Conservation (phyloP, 345 rosid species). For the Eucalyptus brandiana region DNA sequence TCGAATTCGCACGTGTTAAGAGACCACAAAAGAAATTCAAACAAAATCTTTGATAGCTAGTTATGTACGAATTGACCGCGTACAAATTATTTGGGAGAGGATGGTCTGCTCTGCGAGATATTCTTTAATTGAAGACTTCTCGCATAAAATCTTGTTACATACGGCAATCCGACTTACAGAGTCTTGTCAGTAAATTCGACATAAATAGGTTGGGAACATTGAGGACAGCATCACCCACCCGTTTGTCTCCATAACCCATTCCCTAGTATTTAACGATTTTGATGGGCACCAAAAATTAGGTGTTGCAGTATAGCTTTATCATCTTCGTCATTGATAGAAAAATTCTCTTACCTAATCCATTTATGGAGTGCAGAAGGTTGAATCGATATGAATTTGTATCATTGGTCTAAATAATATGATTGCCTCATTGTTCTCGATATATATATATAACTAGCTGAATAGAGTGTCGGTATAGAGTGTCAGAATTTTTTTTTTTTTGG, state of each 20-base stretch:
- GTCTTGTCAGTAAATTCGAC: not conserved
- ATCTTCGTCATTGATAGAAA: too few species aligned
- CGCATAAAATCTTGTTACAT: not conserved
- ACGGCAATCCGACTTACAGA: not conserved
- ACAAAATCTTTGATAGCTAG: not conserved
- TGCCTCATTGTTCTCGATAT: too few species aligned
- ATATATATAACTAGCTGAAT: too few species aligned
- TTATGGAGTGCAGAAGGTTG: not conserved
- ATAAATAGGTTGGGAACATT: not conserved
- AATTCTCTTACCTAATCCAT: not conserved
- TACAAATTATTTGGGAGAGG: not conserved
- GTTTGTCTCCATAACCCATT: not conserved
- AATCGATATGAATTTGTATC: too few species aligned
- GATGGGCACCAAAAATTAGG: too few species aligned
- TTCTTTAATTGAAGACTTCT: fast-evolving
- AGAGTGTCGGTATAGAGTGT: too few species aligned
- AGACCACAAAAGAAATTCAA: not conserved
- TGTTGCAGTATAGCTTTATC: not conserved
- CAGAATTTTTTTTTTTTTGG: too few species aligned
- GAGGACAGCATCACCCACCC: not conserved
- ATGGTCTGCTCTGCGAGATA: not conserved
- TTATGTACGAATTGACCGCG: not conserved
- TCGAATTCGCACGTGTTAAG: not conserved
- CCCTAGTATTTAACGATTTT: not conserved
- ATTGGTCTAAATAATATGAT: too few species aligned